These are phyloP conservation scores for Penicillium egyptiacum DNA, from an alignment of 495 filamentous ascomycete genomes.

Conservation along the genomic window DNA sequence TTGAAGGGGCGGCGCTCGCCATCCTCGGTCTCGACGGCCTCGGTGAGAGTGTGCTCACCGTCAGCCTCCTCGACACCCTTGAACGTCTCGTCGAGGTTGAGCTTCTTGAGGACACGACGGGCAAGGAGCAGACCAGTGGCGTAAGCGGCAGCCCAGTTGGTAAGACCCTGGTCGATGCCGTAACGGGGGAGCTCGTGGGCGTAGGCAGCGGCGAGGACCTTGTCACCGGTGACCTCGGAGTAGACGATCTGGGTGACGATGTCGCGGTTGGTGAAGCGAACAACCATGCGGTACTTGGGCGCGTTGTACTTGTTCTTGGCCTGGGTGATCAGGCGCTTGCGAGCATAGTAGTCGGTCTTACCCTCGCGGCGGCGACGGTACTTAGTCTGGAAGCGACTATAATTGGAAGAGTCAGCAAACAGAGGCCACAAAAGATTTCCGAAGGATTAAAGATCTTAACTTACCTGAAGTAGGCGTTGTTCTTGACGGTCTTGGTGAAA, in stretches of 20 bases:
- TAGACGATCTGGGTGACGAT: slow-evolving; percentile 97
- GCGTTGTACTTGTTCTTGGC: slow-evolving; percentile 99
- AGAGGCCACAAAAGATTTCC: not conserved
- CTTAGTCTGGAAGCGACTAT: slow-evolving; percentile 98
- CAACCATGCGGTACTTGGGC: slow-evolving; percentile 98
- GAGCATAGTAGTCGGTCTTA: slow-evolving; percentile 99
- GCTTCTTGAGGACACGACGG: slow-evolving; percentile 94
- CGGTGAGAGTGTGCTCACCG: slow-evolving; percentile 91
- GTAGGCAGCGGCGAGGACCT: slow-evolving; percentile 91
- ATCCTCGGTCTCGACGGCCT: slow-evolving; percentile 81
- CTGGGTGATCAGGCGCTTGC: slow-evolving; percentile 98
- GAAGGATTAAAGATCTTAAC: slow-evolving; percentile 21
- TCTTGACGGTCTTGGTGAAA: slow-evolving; percentile 96
- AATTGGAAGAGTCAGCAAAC: slow-evolving; percentile 22
- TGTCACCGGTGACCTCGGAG: slow-evolving; percentile 96
- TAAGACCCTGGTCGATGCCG: slow-evolving; percentile 95
- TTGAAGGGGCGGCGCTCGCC: slow-evolving; percentile 95
- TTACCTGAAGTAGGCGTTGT: slow-evolving; percentile 95
- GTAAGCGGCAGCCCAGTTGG: slow-evolving; percentile 99
- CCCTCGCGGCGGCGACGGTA: slow-evolving; percentile 95
- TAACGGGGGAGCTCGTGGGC: slow-evolving; percentile 96
- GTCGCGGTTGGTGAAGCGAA: slow-evolving; percentile 99
- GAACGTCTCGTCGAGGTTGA: slow-evolving; percentile 88
- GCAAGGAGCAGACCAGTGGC: slow-evolving; percentile 94
- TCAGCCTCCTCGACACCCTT: slow-evolving; percentile 89